Percentiles rank a stretch among this genome's conserved stretches.
phyloP scores from a whole-genome alignment of 1,284 basidiomycete species.

The Thelephora terrestris region DNA sequence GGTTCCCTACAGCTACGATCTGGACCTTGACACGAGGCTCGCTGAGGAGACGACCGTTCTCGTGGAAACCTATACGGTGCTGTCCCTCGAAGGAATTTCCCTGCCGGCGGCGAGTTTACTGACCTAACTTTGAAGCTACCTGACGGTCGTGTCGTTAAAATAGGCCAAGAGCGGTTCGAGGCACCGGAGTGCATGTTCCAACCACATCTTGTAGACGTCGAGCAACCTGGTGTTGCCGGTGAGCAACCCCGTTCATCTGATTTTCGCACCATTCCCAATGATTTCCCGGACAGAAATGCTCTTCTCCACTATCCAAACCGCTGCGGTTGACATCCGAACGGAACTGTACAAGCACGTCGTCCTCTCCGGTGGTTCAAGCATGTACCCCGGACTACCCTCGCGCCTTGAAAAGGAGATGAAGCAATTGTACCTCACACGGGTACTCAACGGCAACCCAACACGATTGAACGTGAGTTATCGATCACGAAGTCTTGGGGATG shows the following conservation, averaged over 20 bases:
- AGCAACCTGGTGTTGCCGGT: conserved; percentile 95
- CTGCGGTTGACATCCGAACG: conserved; percentile 82
- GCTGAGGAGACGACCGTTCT: conserved; percentile 95
- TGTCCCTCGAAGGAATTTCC: conserved; percentile 9
- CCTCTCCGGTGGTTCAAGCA: conserved; percentile 92
- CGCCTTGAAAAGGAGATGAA: conserved; percentile 99
- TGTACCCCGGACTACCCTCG: conserved; percentile 97
- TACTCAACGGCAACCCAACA: conserved; percentile 77
- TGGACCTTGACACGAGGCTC: conserved; percentile 89
- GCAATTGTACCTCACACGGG: conserved; percentile 89
- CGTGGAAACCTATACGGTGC: conserved; percentile 91
- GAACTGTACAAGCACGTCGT: conserved; percentile 99
- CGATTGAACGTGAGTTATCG: conserved; percentile 69
- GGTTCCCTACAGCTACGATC: conserved; percentile 72
- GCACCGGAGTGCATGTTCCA: conserved; percentile 99
- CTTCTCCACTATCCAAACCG: conserved; percentile 81
- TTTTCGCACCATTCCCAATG: not conserved
- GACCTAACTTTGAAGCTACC: conserved; percentile 54
- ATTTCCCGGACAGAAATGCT: conserved; percentile 65
- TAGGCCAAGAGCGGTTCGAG: conserved; percentile 98
- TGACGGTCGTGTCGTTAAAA: conserved; percentile 94
- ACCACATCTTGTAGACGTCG: conserved; percentile 94
- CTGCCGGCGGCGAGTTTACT: conserved; percentile 19
- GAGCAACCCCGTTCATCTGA: conserved; percentile 12
- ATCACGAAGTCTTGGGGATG: no score